Conservation (phyloP, 2,329 filamentous ascomycete species). For the Trichoderma afroharzianum region DNA sequence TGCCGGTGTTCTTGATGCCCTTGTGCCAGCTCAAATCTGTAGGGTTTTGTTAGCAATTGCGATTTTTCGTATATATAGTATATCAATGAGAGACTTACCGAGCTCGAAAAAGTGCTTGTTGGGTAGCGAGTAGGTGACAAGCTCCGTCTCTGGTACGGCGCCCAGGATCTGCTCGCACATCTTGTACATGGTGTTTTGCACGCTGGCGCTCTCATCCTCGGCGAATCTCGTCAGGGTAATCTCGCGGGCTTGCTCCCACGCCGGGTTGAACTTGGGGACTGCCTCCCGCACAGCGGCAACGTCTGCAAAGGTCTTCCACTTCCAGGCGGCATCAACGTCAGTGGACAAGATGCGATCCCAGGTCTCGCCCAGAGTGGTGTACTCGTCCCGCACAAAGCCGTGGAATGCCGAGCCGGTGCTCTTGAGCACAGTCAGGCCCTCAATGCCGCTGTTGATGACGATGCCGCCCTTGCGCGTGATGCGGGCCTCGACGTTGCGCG, state of each 20-base stretch:
- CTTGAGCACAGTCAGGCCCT: slow-evolving; percentile 85
- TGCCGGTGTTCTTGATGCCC: slow-evolving; percentile 88
- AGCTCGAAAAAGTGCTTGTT: slow-evolving; percentile 99
- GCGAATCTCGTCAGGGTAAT: slow-evolving; percentile 94
- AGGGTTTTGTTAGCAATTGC: background rate
- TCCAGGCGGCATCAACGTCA: slow-evolving; percentile 83
- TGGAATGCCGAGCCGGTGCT: slow-evolving; percentile 96
- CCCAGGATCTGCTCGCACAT: slow-evolving; percentile 87
- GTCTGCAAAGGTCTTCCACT: slow-evolving; percentile 69
- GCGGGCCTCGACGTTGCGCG: slow-evolving; percentile 73
- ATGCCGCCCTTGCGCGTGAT: slow-evolving; percentile 67
- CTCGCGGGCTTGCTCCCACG: slow-evolving; percentile 71
- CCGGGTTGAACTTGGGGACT: slow-evolving; percentile 68
- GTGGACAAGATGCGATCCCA: slow-evolving; percentile 96
- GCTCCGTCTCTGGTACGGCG: slow-evolving; percentile 65
- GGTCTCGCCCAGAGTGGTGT: slow-evolving; percentile 82
- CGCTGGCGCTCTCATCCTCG: slow-evolving; percentile 83
- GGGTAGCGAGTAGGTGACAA: slow-evolving; percentile 78
- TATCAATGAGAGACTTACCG: slow-evolving; percentile 49
- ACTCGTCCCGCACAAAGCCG: slow-evolving; percentile 89
- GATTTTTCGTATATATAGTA: background rate
- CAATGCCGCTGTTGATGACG: slow-evolving; percentile 71
- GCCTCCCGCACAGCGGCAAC: slow-evolving; percentile 64
- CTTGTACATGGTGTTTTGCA: slow-evolving; percentile 98
- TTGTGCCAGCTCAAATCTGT: slow-evolving; percentile 95